Percentiles rank a stretch among this genome's conserved stretches.
Conservation (phyloP, 129 eudicot genomes). For the Flaveria bidentis region DNA sequence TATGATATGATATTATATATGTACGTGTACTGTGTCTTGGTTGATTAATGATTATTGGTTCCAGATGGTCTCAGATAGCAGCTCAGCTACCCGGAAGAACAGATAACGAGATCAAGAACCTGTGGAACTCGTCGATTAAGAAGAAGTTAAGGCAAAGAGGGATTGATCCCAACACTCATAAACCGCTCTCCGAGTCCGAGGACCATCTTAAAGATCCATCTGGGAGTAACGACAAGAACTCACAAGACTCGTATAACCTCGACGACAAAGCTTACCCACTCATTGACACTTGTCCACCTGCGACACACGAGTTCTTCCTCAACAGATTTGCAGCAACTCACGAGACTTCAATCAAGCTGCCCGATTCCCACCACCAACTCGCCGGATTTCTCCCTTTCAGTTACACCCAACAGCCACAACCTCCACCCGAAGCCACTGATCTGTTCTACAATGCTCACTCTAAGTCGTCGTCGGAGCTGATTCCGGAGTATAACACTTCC, state of each 20-base stretch:
- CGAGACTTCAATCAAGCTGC: conserved; percentile 36
- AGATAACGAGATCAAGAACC: conserved; percentile 89
- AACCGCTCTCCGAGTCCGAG: conserved; percentile 71
- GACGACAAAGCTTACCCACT: conserved; percentile 39
- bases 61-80: conserved; percentile 97
- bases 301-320: conserved; percentile 73
- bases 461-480: conserved; percentile 32
- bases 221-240: conserved; percentile 33
- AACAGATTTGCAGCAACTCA: conserved; percentile 50
- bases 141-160: conserved; percentile 89
- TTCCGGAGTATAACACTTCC: conserved; percentile 27
- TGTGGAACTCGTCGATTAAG: conserved; percentile 96
- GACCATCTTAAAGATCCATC: conserved; percentile 43
- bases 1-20: too few species aligned
- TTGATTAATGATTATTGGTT: background rate
- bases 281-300: conserved; percentile 41
- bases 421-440: conserved; percentile 26
- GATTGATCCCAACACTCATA: conserved; percentile 92
- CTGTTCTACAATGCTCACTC: conserved; percentile 41
- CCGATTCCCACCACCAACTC: conserved; percentile 31
- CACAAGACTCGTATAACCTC: conserved; percentile 36
- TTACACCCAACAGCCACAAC: conserved; percentile 32
- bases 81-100: conserved; percentile 92
- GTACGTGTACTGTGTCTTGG: background rate
- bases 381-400: conserved; percentile 36